Evolutionary conservation across 2,329 filamentous ascomycete genomes (phyloP).

Genomic region (Aureobasidium subglaciale): DNA sequence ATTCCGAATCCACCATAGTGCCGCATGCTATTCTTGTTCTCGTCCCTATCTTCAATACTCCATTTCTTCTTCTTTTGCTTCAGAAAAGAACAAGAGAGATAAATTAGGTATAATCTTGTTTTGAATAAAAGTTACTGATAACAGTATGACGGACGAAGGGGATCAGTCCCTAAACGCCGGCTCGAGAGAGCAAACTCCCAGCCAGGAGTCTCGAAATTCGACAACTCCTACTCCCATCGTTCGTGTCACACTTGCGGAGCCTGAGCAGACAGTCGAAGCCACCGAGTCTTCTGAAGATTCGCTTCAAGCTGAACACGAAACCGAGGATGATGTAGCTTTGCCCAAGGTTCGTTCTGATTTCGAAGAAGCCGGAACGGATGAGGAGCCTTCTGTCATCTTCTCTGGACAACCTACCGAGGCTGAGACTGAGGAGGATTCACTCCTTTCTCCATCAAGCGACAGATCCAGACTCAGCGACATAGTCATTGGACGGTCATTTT

Average conservation of each 20-base stretch:
- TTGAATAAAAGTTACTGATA: neutral
- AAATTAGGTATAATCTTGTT: neutral
- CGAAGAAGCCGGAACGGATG: neutral
- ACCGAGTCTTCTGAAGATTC: neutral
- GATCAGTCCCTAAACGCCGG: neutral
- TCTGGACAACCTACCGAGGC: no score
- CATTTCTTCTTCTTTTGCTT: neutral
- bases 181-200: neutral
- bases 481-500: no score
- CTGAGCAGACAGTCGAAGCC: neutral
- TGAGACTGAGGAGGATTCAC: no score
- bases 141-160: slow-evolving; percentile 3
- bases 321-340: neutral
- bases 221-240: neutral
- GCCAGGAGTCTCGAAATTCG: neutral
- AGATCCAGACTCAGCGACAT: no score
- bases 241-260: neutral
- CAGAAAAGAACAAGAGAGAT: neutral
- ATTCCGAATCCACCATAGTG: neutral
- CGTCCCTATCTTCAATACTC: neutral
- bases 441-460: no score
- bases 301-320: neutral
- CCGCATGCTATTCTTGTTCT: neutral
- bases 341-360: neutral
- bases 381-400: neutral